Percentiles rank a stretch among this genome's conserved stretches.
Conservation (phyloP, 1,139 yeast species). For the Candida smagusa region DNA sequence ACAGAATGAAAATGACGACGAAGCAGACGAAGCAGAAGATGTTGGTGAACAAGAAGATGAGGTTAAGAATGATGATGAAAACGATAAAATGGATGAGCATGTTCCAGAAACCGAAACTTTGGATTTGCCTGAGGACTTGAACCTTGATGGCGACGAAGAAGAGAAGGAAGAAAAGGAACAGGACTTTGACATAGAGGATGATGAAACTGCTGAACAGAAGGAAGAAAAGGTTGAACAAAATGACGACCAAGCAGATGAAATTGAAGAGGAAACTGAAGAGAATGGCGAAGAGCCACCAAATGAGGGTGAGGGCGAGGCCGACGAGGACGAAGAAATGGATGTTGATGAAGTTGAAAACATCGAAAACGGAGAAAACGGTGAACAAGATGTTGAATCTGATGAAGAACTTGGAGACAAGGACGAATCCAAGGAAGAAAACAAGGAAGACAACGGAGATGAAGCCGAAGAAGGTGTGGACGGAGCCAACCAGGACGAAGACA, state of each 20-base stretch:
- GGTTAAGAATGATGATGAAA: constrained; percentile 61
- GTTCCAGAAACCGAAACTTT: constrained; percentile 80
- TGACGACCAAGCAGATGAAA: constrained; percentile 21
- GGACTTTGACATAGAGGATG: constrained; percentile 28
- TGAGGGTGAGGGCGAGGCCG: constrained; percentile 13
- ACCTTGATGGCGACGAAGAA: constrained; percentile 70
- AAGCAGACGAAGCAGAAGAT: constrained; percentile 56
- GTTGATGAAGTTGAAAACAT: constrained; percentile 18
- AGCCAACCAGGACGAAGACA: constrained; percentile 46
- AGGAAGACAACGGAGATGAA: constrained; percentile 22
- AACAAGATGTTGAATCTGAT: constrained; percentile 12
- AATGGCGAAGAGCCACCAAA: constrained; percentile 19
- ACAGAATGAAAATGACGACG: constrained; percentile 34
- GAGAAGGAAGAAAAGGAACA: constrained; percentile 45
- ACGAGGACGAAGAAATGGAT: constrained; percentile 16
- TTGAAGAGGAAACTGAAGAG: constrained; percentile 17
- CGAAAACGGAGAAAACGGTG: constrained; percentile 19
- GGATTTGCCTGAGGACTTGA: constrained; percentile 84
- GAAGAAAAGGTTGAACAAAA: constrained; percentile 30
- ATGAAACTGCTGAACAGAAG: constrained; percentile 53
- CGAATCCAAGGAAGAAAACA: constrained; percentile 23
- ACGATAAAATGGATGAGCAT: constrained; percentile 64
- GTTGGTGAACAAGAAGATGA: constrained; percentile 81
- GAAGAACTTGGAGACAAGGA: constrained; percentile 19
- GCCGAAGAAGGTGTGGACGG: constrained; percentile 44